These are phyloP conservation scores for Boletus sensibilis DNA, from an alignment of 768 basidiomycete genomes.

Conservation along the genomic window DNA sequence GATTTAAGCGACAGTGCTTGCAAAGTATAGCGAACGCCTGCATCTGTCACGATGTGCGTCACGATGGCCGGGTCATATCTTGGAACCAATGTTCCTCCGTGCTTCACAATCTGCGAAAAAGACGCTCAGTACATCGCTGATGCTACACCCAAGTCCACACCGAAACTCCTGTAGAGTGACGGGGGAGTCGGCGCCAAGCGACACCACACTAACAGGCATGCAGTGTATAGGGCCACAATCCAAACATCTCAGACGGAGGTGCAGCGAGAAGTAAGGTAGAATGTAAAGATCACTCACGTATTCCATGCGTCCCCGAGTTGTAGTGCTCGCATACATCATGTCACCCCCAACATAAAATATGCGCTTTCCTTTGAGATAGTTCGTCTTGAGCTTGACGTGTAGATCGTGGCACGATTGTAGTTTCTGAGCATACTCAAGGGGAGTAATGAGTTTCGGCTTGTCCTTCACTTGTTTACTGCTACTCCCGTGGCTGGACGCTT, in stretches of 20 bases:
- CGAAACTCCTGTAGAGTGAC: neutral
- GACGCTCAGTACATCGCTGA: constrained; percentile 2
- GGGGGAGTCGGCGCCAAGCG: too few relatives aligned
- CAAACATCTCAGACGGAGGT: neutral
- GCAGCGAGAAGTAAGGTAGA: neutral
- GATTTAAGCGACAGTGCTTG: constrained; percentile 47
- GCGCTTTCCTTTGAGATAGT: constrained; percentile 49
- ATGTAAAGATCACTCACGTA: constrained; percentile 43
- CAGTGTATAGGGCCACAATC: neutral
- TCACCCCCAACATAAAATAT: constrained; percentile 65
- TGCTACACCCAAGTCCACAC: neutral
- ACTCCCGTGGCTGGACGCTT: constrained; percentile 1
- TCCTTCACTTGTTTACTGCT: constrained; percentile 37
- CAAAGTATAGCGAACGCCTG: constrained; percentile 27
- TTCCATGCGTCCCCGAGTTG: constrained; percentile 58
- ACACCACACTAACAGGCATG: too few relatives aligned
- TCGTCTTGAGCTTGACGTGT: constrained; percentile 19
- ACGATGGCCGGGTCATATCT: constrained; percentile 53
- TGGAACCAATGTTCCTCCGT: constrained; percentile 63
- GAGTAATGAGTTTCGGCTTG: constrained; percentile 43
- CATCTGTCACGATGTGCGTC: constrained; percentile 68
- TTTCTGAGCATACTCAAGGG: constrained; percentile 53
- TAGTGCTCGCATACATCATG: constrained; percentile 47
- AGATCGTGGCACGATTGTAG: constrained; percentile 36
- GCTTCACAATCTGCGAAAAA: constrained; percentile 50